Evolutionary conservation across 202 grass and related monocot species (phyloP).

Genomic region (Hordeum pubiflorum): DNA sequence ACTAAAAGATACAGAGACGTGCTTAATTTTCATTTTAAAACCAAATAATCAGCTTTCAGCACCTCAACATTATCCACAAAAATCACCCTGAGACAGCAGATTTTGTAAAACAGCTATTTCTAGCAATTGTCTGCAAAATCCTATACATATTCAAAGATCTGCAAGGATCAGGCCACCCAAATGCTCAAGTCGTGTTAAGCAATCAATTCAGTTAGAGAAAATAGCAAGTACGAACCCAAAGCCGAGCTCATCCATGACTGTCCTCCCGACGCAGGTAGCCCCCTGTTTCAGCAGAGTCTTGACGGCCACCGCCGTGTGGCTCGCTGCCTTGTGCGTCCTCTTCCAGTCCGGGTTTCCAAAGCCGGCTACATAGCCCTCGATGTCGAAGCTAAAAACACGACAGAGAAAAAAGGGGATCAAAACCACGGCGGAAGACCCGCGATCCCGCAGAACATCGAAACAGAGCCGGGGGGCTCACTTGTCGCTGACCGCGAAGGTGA

Average conservation of each 20-base stretch:
- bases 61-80: not conserved
- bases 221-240: conserved; percentile 57
- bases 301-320: conserved; percentile 46
- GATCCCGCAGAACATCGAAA: not conserved
- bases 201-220: conserved; percentile 16
- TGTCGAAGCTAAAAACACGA: conserved; percentile 62
- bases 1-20: not conserved
- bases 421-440: not conserved
- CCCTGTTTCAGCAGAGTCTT: conserved; percentile 66
- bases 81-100: not conserved
- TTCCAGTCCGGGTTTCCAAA: conserved; percentile 97
- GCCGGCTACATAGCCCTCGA: conserved; percentile 77
- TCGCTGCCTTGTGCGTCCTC: conserved; percentile 57
- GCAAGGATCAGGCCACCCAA: not conserved
- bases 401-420: not conserved
- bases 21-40: not conserved
- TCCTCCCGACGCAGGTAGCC: conserved; percentile 65
- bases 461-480: conserved; percentile 45
- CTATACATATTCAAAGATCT: not conserved
- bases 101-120: not conserved
- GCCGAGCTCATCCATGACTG: conserved; percentile 84
- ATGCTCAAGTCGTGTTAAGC: not conserved
- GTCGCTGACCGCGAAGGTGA: conserved; percentile 89
- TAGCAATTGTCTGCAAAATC: conserved; percentile 2
- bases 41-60: not conserved